Percentiles rank a stretch among this genome's conserved stretches.
phyloP scores from a whole-genome alignment of 1,284 basidiomycete genomes.

The Rugiboletus extremiorientalis region DNA sequence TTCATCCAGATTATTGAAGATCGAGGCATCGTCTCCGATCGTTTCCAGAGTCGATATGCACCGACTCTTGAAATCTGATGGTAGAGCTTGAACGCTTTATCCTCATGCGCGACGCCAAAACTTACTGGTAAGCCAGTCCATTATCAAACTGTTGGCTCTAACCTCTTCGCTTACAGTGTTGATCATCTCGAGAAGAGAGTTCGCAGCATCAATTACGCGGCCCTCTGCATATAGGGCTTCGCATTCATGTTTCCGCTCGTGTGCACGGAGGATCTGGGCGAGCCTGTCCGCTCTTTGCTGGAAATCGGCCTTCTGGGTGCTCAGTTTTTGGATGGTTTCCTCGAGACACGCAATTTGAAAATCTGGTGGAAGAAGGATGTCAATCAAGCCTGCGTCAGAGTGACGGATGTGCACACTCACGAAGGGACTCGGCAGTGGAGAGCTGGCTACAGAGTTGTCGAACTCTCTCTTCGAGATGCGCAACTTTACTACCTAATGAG shows the following conservation, averaged over 20 bases:
- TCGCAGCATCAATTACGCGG: background rate
- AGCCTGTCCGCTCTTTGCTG: background rate
- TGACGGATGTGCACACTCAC: background rate
- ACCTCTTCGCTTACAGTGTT: background rate
- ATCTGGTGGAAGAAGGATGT: background rate
- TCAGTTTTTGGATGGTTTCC: background rate
- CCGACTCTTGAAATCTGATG: background rate
- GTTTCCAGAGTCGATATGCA: background rate
- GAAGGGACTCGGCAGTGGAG: background rate
- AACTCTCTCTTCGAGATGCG: background rate
- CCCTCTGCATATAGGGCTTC: background rate
- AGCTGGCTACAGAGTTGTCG: background rate
- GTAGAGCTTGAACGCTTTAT: background rate
- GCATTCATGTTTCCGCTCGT: background rate
- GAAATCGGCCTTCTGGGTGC: background rate
- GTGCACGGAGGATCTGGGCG: background rate
- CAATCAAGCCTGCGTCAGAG: background rate
- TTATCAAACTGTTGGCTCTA: background rate
- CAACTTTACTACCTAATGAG: background rate
- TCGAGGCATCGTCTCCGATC: background rate
- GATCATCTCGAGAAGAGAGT: background rate
- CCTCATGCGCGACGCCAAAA: background rate
- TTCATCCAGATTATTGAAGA: background rate
- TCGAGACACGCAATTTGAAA: background rate
- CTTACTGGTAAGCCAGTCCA: background rate